Base-by-base conservation (phyloP, 108 stramenopile genomes). In the Cyclotella atomus region DNA sequence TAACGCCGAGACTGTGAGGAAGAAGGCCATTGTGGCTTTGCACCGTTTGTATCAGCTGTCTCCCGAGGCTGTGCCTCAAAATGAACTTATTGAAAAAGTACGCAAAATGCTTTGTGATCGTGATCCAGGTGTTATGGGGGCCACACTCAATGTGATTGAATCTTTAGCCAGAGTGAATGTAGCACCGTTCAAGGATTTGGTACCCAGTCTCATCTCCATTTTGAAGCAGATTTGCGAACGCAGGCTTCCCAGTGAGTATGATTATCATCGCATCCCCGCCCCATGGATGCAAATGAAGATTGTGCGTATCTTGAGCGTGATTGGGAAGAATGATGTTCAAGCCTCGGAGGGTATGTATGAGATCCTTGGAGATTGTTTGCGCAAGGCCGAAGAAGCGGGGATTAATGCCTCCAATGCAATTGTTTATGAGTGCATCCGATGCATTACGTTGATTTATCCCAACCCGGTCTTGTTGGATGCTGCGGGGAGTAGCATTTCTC, bases 251-350 rank as follows among this genome's bases (percentile, higher is more conserved):
- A 70, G 86, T n/a, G 99, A 98, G 55, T 99, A 85, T 78, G 97
- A 98, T 79, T 99, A 99, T 82, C 99, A 99, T 83, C 88, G 97
- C 2, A 95, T 99, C 20, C 99, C 99, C 3, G 97, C 99, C 5
- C 99, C 99, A 7, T 99, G 99, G 99, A 97, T 98, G 77, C 99
- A 99, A 84, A 92, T 98, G 82, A 89, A 93, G 70, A 73, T 99
- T 16, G 85, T 99, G 29, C 85, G 97, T 7, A 91, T 99, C 44
- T 83, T 99, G 57, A 91, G 96, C 52, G 54, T 95, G 25, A 82
- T 99, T 67, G 99, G 99, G 23, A 82, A 86, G 68, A 94, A 87
- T 69, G 95, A 96, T 81, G 79, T 85, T 14, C 33, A 64, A 9
- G 82, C 95, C 4, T 85, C 85, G 53, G 85, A 91, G 64, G 95